phyloP scores from a whole-genome alignment of 2,329 filamentous ascomycete genomes.

The Epichloe sibirici region DNA sequence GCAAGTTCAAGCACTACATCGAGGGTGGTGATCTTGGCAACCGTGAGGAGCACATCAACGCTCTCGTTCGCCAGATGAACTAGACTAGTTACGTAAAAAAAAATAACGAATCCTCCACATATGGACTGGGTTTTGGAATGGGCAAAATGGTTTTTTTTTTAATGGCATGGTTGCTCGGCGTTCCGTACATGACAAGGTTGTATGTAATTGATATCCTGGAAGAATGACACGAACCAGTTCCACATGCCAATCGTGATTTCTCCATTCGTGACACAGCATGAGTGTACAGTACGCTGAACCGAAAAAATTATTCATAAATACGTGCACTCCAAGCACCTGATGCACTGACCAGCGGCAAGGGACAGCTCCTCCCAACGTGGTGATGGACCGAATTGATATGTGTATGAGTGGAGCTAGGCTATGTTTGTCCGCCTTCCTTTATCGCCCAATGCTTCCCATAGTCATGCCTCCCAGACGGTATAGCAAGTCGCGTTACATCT shows the following conservation, averaged over 20 bases:
- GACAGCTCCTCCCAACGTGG: too few relatives aligned
- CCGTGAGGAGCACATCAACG: slow-evolving; percentile 97
- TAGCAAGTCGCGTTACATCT: slow-evolving; percentile 32
- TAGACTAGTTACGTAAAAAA: slow-evolving; percentile 32
- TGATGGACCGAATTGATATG: neutral
- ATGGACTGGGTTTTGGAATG: slow-evolving; percentile 16
- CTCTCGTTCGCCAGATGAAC: slow-evolving; percentile 96
- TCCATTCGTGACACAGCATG: neutral
- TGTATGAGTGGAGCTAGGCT: neutral
- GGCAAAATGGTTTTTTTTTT: slow-evolving; percentile 14
- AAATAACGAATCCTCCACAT: slow-evolving; percentile 8
- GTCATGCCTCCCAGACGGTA: neutral
- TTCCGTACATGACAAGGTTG: slow-evolving; percentile 25
- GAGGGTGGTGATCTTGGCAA: slow-evolving; percentile 98
- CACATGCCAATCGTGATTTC: slow-evolving; percentile 6
- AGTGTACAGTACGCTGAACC: too few relatives aligned
- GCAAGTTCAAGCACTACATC: slow-evolving; percentile 99
- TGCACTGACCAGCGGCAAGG: too few relatives aligned
- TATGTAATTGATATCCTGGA: slow-evolving; percentile 28
- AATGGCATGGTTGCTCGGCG: slow-evolving; percentile 27
- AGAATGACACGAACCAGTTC: slow-evolving; percentile 30
- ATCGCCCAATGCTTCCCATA: neutral
- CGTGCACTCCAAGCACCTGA: too few relatives aligned
- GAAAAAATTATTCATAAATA: too few relatives aligned
- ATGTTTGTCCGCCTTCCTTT: neutral